Evolutionary conservation across 2,329 filamentous ascomycete species (phyloP).

Genomic region (Fusarium anguioides): DNA sequence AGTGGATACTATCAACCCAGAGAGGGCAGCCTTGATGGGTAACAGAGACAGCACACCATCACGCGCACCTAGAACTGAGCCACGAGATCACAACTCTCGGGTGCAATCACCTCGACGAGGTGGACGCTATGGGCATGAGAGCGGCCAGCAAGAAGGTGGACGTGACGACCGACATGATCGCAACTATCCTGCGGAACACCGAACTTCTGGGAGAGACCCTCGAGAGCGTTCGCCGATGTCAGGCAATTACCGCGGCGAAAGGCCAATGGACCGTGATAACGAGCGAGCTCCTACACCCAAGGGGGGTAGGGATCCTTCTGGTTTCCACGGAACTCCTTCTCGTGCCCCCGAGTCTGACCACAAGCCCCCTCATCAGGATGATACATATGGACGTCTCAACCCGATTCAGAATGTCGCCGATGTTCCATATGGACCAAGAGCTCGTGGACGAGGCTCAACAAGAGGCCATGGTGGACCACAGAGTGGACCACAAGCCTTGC

Average conservation of each 20-base stretch:
- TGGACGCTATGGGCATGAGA: conserved; percentile 49
- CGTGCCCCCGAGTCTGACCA: conserved; percentile 62
- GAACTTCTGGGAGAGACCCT: conserved; percentile 46
- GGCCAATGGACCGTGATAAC: conserved; percentile 54
- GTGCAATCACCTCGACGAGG: conserved; percentile 63
- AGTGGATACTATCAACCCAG: conserved; percentile 59
- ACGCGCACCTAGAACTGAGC: conserved; percentile 57
- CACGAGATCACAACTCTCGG: conserved; percentile 54
- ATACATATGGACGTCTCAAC: conserved; percentile 72
- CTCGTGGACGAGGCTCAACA: conserved; percentile 58
- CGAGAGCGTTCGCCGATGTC: conserved; percentile 49
- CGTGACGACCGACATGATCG: conserved; percentile 62
- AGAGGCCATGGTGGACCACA: conserved; percentile 53
- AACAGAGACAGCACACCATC: conserved; percentile 52
- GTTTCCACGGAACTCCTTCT: conserved; percentile 52
- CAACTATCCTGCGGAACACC: conserved; percentile 51
- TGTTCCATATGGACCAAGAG: conserved; percentile 67
- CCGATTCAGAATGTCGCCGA: conserved; percentile 59
- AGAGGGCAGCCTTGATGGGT: conserved; percentile 58
- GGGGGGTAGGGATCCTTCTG: conserved; percentile 52
- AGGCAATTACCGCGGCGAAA: conserved; percentile 49
- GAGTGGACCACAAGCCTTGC: conserved; percentile 50
- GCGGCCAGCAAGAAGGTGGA: conserved; percentile 47
- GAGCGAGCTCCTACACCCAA: conserved; percentile 51
- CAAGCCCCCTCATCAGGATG: conserved; percentile 65